These are phyloP conservation scores for Rhodamnia rubescens DNA, from an alignment of 345 rosid species.

Conservation along the genomic window DNA sequence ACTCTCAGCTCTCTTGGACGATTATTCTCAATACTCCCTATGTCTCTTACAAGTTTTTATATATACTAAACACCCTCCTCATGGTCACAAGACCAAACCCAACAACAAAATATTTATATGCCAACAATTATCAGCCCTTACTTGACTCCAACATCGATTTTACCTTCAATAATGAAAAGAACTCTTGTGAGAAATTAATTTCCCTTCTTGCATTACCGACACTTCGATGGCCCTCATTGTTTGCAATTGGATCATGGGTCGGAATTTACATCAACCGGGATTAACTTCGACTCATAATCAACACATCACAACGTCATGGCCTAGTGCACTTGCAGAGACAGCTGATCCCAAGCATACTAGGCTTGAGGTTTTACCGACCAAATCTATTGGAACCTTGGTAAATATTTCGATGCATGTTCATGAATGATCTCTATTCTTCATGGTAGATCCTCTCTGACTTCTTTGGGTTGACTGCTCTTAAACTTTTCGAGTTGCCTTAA, in stretches of 20 bases:
- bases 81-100: not conserved
- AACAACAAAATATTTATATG: not conserved
- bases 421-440: too few relatives aligned
- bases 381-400: not conserved
- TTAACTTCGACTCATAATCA: not conserved
- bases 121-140: not conserved
- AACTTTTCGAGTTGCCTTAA: accelerated
- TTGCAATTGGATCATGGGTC: not conserved
- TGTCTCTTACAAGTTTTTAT: not conserved
- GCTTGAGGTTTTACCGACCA: not conserved
- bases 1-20: not conserved
- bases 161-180: too few relatives aligned
- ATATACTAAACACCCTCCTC: not conserved
- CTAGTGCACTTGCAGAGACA: not conserved
- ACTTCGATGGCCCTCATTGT: too few relatives aligned
- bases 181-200: too few relatives aligned
- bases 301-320: not conserved
- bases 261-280: not conserved
- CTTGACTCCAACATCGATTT: not conserved
- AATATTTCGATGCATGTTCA: not conserved
- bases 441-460: not conserved
- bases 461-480: accelerated
- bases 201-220: too few relatives aligned
- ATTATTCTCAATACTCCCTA: not conserved
- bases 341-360: not conserved